Percentiles rank a stretch among this genome's conserved stretches.
These are phyloP conservation scores for Trichosanthes cucumerina DNA, from an alignment of 306 rosid species.

Conservation along the genomic window DNA sequence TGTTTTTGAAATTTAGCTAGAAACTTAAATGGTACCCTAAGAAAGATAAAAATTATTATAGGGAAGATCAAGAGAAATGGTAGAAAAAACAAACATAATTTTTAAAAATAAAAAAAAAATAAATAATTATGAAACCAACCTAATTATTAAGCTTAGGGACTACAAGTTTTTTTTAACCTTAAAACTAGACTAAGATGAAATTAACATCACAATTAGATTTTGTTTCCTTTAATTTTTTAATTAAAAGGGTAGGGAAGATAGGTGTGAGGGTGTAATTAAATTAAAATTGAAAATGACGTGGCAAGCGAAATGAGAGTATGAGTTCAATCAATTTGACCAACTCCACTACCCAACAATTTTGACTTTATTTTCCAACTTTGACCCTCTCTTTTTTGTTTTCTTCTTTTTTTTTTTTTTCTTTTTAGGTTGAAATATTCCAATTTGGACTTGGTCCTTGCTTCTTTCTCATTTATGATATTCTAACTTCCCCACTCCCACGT, in stretches of 20 bases:
- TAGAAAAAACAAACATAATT: too few relatives aligned
- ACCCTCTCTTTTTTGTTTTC: not conserved
- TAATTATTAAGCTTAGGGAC: too few relatives aligned
- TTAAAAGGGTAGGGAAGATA: too few relatives aligned
- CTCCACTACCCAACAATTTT: not conserved
- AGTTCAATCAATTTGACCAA: constrained; percentile 5
- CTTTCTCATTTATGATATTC: constrained; percentile 2
- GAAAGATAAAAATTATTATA: too few relatives aligned
- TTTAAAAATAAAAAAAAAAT: too few relatives aligned
- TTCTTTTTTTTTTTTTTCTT: not conserved
- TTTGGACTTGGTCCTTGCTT: not conserved
- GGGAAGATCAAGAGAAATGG: too few relatives aligned
- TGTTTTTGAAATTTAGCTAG: too few relatives aligned
- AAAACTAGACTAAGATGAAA: not conserved
- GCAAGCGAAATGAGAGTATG: not conserved
- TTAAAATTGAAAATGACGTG: not conserved
- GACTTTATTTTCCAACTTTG: not conserved
- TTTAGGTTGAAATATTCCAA: not conserved
- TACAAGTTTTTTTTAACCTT: too few relatives aligned
- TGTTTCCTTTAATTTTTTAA: too few relatives aligned
- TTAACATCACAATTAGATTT: not conserved
- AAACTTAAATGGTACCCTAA: too few relatives aligned
- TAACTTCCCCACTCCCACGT: not conserved
- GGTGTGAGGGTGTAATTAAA: not conserved
- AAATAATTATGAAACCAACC: too few relatives aligned